Percentiles rank a stretch among this genome's conserved stretches.
Conservation (phyloP, 192 early-diverging fungal species). For the Mortierella claussenii region DNA sequence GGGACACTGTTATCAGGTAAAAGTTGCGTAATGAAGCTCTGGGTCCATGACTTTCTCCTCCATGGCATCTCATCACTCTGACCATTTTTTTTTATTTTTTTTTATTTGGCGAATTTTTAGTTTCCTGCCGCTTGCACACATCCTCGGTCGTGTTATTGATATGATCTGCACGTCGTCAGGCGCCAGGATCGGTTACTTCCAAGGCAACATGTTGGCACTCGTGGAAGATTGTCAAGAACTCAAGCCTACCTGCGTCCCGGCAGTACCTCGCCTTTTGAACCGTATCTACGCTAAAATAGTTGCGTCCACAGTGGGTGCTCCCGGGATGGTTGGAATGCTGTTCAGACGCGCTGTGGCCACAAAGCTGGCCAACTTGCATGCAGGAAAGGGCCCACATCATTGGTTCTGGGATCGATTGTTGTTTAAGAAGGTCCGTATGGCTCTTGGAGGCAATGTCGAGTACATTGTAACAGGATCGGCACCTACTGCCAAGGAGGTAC, state of each 20-base stretch:
- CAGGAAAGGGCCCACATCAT: constrained; percentile 68
- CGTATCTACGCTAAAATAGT: constrained; percentile 76
- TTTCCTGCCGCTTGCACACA: constrained; percentile 87
- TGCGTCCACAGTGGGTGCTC: constrained; percentile 61
- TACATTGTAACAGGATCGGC: constrained; percentile 73
- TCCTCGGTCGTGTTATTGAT: constrained; percentile 34
- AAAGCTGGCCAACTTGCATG: constrained; percentile 65
- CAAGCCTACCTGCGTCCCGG: constrained; percentile 80
- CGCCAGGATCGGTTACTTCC: constrained; percentile 42
- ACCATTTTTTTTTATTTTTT: too few species aligned
- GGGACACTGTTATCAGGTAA: constrained; percentile 22
- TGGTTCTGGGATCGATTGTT: constrained; percentile 85
- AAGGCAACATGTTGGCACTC: constrained; percentile 68
- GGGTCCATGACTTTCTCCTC: too few species aligned
- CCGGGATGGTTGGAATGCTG: constrained; percentile 57
- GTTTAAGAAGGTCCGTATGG: constrained; percentile 80
- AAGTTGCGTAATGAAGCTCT: too few species aligned
- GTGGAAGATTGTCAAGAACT: constrained; percentile 83
- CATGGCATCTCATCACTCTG: too few species aligned
- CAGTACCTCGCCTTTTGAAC: constrained; percentile 90
- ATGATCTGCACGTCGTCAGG: constrained; percentile 8
- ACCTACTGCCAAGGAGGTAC: constrained; percentile 67
- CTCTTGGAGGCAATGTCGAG: constrained; percentile 79
- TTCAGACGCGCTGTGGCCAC: constrained; percentile 65
- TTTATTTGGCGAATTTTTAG: constrained; percentile 52